Evolutionary conservation across 176 grass and related monocot species (phyloP).

Genomic region (Bolboschoenus planiculmis): DNA sequence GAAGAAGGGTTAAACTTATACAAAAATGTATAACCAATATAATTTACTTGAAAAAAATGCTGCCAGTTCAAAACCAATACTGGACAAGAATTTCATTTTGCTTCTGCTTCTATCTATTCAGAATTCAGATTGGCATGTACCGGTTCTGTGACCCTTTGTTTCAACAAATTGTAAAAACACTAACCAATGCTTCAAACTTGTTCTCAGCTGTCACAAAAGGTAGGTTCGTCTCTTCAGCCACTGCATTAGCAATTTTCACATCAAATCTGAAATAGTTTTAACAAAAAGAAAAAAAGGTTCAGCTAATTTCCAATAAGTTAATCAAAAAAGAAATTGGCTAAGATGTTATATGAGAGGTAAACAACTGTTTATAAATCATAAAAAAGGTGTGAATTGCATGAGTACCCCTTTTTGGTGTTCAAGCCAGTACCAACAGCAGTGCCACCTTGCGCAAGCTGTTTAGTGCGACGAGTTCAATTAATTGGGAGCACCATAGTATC

Average conservation of each 20-base stretch:
- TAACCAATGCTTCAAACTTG: conserved; percentile 98
- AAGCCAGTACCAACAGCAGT: conserved; percentile 97
- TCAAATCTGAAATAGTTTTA: conserved; percentile 67
- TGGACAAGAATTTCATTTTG: background rate
- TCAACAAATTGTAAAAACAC: conserved; percentile 22
- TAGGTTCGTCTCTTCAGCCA: conserved; percentile 79
- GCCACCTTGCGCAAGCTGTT: conserved; percentile 98
- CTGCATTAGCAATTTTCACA: conserved; percentile 86
- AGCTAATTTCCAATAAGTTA: background rate
- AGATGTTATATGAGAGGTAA: background rate
- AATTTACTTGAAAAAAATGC: background rate
- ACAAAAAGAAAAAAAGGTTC: background rate
- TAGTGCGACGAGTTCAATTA: conserved; percentile 17
- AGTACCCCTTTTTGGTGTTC: conserved; percentile 95
- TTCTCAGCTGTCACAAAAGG: conserved; percentile 97
- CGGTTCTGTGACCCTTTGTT: background rate
- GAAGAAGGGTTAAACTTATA: background rate
- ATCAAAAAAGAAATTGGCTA: background rate
- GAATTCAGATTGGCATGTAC: background rate
- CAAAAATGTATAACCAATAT: background rate
- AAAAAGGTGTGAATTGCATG: background rate
- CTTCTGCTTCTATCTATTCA: background rate
- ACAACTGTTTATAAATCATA: background rate
- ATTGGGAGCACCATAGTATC: background rate
- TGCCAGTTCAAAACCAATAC: background rate